phyloP scores from a whole-genome alignment of 345 rosid genomes.

The Boechera retrofracta region DNA sequence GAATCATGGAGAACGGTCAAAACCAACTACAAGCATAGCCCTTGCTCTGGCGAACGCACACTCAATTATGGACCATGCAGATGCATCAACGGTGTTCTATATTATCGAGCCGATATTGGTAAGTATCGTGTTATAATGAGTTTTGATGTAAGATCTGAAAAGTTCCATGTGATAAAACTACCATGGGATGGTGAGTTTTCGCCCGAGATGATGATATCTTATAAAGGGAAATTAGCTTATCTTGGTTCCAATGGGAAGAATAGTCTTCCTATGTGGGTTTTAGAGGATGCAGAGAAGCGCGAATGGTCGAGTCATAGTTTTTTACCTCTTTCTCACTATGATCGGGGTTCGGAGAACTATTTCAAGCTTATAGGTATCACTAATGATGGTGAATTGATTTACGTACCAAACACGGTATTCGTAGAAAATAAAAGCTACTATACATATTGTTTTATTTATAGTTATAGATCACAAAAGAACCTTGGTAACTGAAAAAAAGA shows the following conservation, averaged over 20 bases:
- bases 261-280: neutral
- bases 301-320: neutral
- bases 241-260: neutral
- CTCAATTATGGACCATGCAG: neutral
- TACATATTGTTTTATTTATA: too few relatives aligned
- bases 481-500: too few relatives aligned
- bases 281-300: neutral
- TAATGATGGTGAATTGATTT: conserved; percentile 28
- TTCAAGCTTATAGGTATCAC: conserved; percentile 14
- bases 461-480: too few relatives aligned
- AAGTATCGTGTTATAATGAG: neutral
- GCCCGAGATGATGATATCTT: neutral
- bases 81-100: conserved; percentile 20
- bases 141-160: conserved; percentile 18
- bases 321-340: conserved; percentile 21
- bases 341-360: neutral
- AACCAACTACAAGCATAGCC: neutral
- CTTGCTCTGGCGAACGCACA: neutral
- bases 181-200: neutral
- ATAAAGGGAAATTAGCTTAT: conserved; percentile 25
- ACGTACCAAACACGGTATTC: neutral
- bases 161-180: neutral
- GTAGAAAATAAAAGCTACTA: too few relatives aligned
- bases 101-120: neutral
- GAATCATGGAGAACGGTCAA: conserved; percentile 1